phyloP scores from a whole-genome alignment of 441 rosid genomes.

The Melastoma candidum region DNA sequence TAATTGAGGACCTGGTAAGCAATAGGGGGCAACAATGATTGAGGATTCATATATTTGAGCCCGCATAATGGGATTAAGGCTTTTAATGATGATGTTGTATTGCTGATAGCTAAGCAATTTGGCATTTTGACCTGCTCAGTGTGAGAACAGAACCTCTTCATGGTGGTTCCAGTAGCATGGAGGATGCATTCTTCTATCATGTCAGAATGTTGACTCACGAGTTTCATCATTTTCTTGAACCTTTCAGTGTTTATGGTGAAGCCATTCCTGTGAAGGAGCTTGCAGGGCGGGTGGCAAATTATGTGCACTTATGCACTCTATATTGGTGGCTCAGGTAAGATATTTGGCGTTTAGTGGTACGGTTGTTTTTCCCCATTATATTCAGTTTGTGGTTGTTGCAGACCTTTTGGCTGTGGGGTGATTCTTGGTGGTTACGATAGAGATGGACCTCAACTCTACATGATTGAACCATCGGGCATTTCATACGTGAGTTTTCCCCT shows the following conservation, averaged over 20 bases:
- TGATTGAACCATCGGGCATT: slow-evolving; percentile 97
- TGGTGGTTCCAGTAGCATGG: too few species aligned
- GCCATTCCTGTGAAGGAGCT: slow-evolving; percentile 88
- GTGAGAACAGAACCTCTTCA: too few species aligned
- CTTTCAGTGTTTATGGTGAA: slow-evolving; percentile 70
- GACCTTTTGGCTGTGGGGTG: slow-evolving; percentile 95
- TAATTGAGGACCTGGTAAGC: too few species aligned
- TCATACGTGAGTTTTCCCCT: slow-evolving; percentile 57
- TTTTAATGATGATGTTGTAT: too few species aligned
- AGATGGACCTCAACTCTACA: slow-evolving; percentile 90
- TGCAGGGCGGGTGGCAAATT: slow-evolving; percentile 96
- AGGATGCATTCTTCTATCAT: too few species aligned
- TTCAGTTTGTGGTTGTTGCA: slow-evolving; percentile 17
- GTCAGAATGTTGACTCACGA: too few species aligned
- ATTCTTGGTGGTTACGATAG: slow-evolving; percentile 97
- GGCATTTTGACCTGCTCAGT: too few species aligned
- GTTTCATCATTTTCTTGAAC: too few species aligned
- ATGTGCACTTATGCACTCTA: slow-evolving; percentile 90
- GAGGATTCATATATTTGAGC: too few species aligned
- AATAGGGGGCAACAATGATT: too few species aligned
- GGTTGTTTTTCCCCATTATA: neutral
- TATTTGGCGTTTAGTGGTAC: slow-evolving; percentile 2
- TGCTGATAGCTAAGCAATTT: too few species aligned
- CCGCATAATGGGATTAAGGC: too few species aligned
- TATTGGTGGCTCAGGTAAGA: slow-evolving; percentile 97